Evolutionary conservation across 768 basidiomycete genomes (phyloP), one percentile per base, ranked within the genome.

Genomic region (Pleurotus pulmonarius): DNA sequence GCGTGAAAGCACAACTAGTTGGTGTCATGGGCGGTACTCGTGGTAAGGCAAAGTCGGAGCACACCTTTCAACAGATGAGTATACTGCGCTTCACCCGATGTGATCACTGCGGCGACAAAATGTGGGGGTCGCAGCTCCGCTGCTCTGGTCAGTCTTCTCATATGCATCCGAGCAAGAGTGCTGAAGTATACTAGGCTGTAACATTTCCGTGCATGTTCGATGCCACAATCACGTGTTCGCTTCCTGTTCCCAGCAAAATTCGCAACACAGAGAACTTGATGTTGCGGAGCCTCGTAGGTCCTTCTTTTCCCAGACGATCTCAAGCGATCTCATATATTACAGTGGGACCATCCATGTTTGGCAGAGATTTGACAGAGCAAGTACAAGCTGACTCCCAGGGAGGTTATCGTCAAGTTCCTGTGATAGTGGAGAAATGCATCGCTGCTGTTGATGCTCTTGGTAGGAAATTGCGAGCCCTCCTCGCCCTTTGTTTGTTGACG

Each of bases 101-200:
- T 67, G 97, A 98, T 64, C 88, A 95, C 55, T 99, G 97, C 67
- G 88, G 87, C 34, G 97, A 98, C 67, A 99, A 98, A 77, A 86
- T 98, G 86, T 99, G 95, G 94, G 96, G 96, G 5, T 84, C 94
- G n/a, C 94, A 95, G 66, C 78, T 92, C 53, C 87, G 92, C 29
- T 99, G 97, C 67, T 82, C 87, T 61, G 79, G 96, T 94, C 8
- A 16, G 24, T 29, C 44, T 25, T 41, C 44, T 16, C 52, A 34
- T n/a, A 26, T 44, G 13, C 3, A 40, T n/a, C 20, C 16, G n/a
- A 5, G 24, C 11, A 9, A 12, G 18, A 18, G 8, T 16, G 57
- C 37, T 53, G 22, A 29, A 12, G 56, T 16, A 26, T 52, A 46
- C 22, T 59, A 96, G 95, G 74, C 25, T 98, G 96, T 69, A 88